These are phyloP conservation scores for Claviceps maximensis DNA, from an alignment of 2,329 filamentous ascomycete species.

Conservation along the genomic window DNA sequence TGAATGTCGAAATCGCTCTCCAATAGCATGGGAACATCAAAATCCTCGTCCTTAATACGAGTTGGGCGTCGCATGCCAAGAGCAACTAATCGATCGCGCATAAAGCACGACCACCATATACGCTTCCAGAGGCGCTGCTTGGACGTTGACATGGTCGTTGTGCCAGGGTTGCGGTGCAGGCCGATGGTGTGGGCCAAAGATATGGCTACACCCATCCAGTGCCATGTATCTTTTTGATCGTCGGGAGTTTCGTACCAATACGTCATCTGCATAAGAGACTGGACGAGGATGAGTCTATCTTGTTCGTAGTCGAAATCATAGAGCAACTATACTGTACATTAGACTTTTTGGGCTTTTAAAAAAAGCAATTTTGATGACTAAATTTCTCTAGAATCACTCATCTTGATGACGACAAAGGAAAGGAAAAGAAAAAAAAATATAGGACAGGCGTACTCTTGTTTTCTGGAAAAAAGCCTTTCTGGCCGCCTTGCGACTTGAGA, in stretches of 20 bases:
- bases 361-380: too few relatives aligned
- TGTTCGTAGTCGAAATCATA: constrained; percentile 95
- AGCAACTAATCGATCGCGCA: constrained; percentile 84
- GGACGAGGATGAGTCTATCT: constrained; percentile 78
- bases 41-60: constrained; percentile 84
- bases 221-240: constrained; percentile 96
- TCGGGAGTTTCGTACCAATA: constrained; percentile 97
- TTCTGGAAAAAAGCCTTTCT: constrained; percentile 82
- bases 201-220: constrained; percentile 95
- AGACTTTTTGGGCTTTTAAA: constrained; percentile 7
- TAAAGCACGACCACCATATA: constrained; percentile 97
- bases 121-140: constrained; percentile 83
- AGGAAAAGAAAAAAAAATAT: too few relatives aligned
- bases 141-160: constrained; percentile 58
- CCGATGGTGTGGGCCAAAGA: constrained; percentile 90
- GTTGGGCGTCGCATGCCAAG: constrained; percentile 88
- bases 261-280: constrained; percentile 81
- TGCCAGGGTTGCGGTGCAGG: constrained; percentile 70
- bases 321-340: constrained; percentile 42
- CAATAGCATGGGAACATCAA: constrained; percentile 81
- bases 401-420: too few relatives aligned
- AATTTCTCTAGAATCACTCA: too few relatives aligned
- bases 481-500: constrained; percentile 63
- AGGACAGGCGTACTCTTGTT: constrained; percentile 51
- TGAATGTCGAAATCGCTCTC: constrained; percentile 74